A percentile compares a stretch with the other conserved stretches of the same genome.
phyloP scores from a whole-genome alignment of 106 monocot species.

The Acanthochlamys bracteata region DNA sequence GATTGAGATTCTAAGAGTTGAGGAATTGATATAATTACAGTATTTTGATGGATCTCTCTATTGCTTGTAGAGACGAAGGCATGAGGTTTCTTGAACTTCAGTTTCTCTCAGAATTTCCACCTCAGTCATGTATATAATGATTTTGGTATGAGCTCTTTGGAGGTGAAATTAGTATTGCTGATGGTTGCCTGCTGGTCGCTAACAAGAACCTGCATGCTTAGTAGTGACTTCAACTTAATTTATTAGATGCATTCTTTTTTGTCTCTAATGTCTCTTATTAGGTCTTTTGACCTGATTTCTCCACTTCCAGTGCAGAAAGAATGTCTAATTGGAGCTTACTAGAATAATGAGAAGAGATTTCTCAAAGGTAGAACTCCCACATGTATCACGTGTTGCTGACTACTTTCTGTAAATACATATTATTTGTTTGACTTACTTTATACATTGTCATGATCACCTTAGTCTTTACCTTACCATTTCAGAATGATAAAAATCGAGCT shows the following conservation, averaged over 20 bases:
- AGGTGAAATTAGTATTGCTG: background rate
- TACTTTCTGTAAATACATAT: background rate
- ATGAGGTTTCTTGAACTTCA: too few species aligned
- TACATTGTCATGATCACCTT: background rate
- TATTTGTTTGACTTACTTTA: background rate
- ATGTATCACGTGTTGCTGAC: background rate
- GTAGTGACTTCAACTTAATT: background rate
- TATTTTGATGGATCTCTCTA: too few species aligned
- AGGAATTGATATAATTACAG: too few species aligned
- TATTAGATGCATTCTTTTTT: background rate
- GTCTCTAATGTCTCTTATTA: background rate
- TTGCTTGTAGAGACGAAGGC: too few species aligned
- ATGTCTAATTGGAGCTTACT: background rate
- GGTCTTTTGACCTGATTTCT: background rate
- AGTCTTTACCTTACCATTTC: background rate
- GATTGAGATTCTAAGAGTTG: too few species aligned
- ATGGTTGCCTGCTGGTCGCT: conserved; percentile 1
- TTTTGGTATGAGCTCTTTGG: too few species aligned
- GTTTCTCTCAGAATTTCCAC: too few species aligned
- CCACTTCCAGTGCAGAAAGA: background rate
- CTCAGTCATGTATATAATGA: too few species aligned
- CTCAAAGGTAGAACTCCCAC: background rate
- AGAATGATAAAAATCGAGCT: background rate
- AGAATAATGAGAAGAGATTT: background rate
- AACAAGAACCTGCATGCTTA: conserved; percentile 8